Evolutionary conservation across 1,284 basidiomycete genomes (phyloP).

Genomic region (Cerioporus squamosus): DNA sequence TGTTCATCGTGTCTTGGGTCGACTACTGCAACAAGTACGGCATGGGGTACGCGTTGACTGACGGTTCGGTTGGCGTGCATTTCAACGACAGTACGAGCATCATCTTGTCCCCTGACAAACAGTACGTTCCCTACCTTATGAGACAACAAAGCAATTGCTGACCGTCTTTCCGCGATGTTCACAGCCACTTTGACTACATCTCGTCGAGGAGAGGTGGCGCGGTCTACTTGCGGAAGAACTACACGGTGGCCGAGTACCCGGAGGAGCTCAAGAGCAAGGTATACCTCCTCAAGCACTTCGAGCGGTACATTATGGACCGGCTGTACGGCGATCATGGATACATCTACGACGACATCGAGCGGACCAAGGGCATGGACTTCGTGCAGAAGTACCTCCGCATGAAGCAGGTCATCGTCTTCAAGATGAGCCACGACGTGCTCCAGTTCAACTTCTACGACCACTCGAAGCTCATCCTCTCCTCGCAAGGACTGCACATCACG

Average conservation of each 20-base stretch:
- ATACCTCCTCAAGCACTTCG: slow-evolving; percentile 91
- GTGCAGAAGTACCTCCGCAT: slow-evolving; percentile 95
- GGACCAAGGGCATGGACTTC: slow-evolving; percentile 88
- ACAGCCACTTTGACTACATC: slow-evolving; percentile 87
- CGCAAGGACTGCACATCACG: slow-evolving; percentile 78
- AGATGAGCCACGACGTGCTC: slow-evolving; percentile 90
- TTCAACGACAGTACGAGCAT: slow-evolving; percentile 95
- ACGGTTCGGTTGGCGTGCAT: slow-evolving; percentile 93
- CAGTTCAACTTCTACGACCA: slow-evolving; percentile 99
- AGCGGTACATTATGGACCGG: slow-evolving; percentile 89
- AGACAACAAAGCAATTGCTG: not conserved
- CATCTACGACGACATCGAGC: slow-evolving; percentile 72
- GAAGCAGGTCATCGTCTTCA: slow-evolving; percentile 97
- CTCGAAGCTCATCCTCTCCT: slow-evolving; percentile 90
- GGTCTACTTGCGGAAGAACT: slow-evolving; percentile 72
- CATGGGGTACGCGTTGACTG: slow-evolving; percentile 95
- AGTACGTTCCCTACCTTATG: slow-evolving; percentile 51
- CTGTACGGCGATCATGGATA: slow-evolving; percentile 84
- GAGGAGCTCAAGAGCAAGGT: slow-evolving; percentile 86
- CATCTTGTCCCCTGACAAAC: slow-evolving; percentile 83
- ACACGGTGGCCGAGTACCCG: slow-evolving; percentile 66
- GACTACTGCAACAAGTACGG: slow-evolving; percentile 99
- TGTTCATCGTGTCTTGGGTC: slow-evolving; percentile 97
- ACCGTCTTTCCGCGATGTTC: not conserved
- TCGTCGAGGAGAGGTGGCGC: slow-evolving; percentile 63